Evolutionary conservation across 192 early-diverging fungal genomes (phyloP).

Genomic region (Coemansia sp.): DNA sequence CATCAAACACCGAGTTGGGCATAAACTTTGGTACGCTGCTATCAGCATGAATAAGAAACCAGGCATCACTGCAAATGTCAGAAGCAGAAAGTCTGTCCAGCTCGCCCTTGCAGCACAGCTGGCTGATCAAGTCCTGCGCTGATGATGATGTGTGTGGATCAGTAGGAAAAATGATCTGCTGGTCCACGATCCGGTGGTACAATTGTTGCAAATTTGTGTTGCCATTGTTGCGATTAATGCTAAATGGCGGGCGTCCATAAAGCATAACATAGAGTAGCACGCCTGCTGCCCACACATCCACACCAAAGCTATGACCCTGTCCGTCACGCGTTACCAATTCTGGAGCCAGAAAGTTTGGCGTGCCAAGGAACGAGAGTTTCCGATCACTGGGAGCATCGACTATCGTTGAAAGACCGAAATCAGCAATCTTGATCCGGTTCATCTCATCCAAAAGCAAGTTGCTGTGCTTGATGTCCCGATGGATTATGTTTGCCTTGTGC

Average conservation of each 20-base stretch:
- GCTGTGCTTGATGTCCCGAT: conserved; percentile 94
- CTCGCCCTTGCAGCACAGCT: conserved; percentile 68
- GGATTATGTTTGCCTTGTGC: conserved; percentile 79
- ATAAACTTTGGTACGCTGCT: conserved; percentile 22
- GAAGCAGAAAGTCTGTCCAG: conserved; percentile 41
- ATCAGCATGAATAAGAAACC: conserved; percentile 29
- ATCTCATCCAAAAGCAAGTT: conserved; percentile 84
- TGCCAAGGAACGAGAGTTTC: conserved; percentile 95
- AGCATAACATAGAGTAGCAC: conserved; percentile 90
- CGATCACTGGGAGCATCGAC: conserved; percentile 77
- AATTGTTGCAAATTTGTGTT: conserved; percentile 35
- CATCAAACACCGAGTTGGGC: conserved; percentile 43
- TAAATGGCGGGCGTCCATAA: conserved; percentile 86
- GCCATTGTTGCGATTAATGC: conserved; percentile 11
- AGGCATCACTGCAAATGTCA: conserved; percentile 32
- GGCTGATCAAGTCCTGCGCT: conserved; percentile 66
- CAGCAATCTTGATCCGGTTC: conserved; percentile 87
- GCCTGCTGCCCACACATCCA: conserved; percentile 93
- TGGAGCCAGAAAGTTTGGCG: conserved; percentile 97
- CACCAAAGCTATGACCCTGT: conserved; percentile 88
- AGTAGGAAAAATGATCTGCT: conserved; percentile 64
- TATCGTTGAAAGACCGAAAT: conserved; percentile 92
- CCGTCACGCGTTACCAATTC: conserved; percentile 81
- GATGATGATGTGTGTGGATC: conserved; percentile 58
- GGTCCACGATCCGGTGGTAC: conserved; percentile 40